Conservation (phyloP, 129 eudicot species). For the Artemisia annua region DNA sequence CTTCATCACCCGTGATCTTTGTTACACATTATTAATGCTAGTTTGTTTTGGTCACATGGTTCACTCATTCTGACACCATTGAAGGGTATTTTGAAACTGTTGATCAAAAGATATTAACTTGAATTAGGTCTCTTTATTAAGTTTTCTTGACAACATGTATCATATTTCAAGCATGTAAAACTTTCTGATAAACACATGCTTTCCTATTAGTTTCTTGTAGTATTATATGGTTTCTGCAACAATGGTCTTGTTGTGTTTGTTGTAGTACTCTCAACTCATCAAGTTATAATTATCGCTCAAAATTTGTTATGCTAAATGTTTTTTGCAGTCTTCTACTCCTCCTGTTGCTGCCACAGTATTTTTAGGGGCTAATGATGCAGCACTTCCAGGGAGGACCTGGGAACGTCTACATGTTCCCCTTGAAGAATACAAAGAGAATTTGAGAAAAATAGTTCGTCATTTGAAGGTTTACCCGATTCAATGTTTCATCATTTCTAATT, state of each 20-base stretch:
- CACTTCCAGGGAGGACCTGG: constrained; percentile 68
- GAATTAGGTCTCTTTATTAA: not conserved
- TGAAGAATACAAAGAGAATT: constrained; percentile 86
- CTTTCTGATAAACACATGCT: not conserved
- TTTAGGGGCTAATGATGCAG: constrained; percentile 94
- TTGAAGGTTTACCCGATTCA: constrained; percentile 49
- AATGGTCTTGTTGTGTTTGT: not conserved
- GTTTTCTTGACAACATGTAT: not conserved
- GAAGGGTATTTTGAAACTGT: not conserved
- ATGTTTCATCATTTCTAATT: not conserved
- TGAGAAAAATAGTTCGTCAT: constrained; percentile 68
- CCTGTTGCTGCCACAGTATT: constrained; percentile 73
- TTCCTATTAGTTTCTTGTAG: not conserved
- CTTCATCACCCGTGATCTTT: not conserved
- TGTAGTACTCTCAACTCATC: not conserved
- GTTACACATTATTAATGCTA: not conserved
- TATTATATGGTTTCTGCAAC: not conserved
- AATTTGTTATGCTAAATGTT: not conserved
- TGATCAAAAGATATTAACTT: not conserved
- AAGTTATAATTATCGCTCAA: not conserved
- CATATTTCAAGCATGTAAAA: not conserved
- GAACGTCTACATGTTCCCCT: constrained; percentile 74
- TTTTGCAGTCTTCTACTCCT: constrained; percentile 56
- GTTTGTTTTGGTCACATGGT: not conserved
- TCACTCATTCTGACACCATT: not conserved